Evolutionary conservation across 371 early-diverging fungal genomes (phyloP).

Genomic region (Dentiscutata heterogama): DNA sequence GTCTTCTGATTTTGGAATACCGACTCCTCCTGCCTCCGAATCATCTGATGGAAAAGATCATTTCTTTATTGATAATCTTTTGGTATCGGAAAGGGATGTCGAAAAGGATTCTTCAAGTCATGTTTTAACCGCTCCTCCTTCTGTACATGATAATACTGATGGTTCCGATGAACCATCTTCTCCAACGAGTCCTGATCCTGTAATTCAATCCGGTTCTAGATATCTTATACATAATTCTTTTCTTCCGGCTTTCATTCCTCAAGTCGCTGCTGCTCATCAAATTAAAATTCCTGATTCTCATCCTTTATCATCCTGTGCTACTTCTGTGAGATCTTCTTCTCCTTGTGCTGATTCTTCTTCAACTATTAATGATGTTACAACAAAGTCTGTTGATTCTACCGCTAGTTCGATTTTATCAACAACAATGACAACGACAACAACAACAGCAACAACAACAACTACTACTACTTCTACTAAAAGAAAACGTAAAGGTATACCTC

Average conservation of each 20-base stretch:
- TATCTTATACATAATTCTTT: slow-evolving; percentile 51
- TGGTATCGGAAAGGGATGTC: too few relatives aligned
- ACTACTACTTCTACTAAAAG: slow-evolving; percentile 4
- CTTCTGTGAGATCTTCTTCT: neutral
- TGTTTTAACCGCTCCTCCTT: neutral
- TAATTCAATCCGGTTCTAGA: neutral
- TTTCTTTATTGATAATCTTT: neutral
- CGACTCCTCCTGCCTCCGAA: slow-evolving; percentile 10
- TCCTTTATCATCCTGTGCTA: neutral
- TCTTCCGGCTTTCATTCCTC: neutral
- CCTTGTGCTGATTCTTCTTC: neutral
- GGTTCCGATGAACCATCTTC: neutral
- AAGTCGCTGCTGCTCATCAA: neutral
- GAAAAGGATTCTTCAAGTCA: neutral
- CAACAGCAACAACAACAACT: neutral
- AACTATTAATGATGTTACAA: neutral
- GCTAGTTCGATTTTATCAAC: too few relatives aligned
- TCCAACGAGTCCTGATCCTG: neutral
- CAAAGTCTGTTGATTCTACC: neutral
- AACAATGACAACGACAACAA: too few relatives aligned
- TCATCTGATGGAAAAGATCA: neutral
- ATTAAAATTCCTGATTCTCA: neutral
- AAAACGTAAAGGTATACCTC: slow-evolving; percentile 42
- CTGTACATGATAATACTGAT: slow-evolving; percentile 1
- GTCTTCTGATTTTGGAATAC: slow-evolving; percentile 66